Conservation (phyloP, 106 monocot genomes). For the Allium sativum region DNA sequence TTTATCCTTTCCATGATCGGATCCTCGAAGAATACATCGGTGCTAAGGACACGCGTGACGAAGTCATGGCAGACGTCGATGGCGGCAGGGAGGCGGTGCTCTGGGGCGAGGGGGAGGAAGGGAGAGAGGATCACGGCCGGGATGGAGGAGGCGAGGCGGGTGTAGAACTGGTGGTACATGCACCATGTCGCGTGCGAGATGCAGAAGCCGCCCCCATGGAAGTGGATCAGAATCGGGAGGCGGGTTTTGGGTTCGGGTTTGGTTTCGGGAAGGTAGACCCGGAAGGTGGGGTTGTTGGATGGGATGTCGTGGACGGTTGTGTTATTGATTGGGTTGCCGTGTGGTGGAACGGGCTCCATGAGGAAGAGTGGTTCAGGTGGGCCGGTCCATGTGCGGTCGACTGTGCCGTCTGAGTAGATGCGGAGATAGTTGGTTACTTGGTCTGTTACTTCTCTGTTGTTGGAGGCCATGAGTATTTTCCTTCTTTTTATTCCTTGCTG, state of each 20-base stretch:
- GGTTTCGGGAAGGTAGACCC: constrained; percentile 39
- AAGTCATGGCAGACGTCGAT: constrained; percentile 29
- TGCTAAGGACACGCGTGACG: constrained; percentile 42
- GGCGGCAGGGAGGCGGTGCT: constrained; percentile 75
- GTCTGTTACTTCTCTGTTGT: constrained; percentile 32
- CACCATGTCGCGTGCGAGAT: constrained; percentile 45
- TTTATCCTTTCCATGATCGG: constrained; percentile 4
- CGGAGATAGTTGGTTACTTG: constrained; percentile 85
- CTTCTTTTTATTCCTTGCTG: no score
- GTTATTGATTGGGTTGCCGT: constrained; percentile 25
- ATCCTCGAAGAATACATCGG: neutral
- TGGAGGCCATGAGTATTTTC: neutral
- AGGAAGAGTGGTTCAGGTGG: constrained; percentile 48
- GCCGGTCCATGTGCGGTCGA: constrained; percentile 86
- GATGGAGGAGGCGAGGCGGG: constrained; percentile 41
- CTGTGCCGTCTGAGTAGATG: constrained; percentile 60
- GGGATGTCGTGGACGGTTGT: constrained; percentile 51
- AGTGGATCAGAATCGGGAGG: constrained; percentile 58
- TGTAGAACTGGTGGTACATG: constrained; percentile 87
- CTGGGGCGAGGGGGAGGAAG: constrained; percentile 63
- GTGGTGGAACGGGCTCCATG: constrained; percentile 36
- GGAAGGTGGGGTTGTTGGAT: constrained; percentile 24
- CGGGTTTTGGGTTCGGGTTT: neutral
- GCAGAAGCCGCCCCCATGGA: constrained; percentile 92
- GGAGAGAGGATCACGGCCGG: constrained; percentile 51